phyloP scores from a whole-genome alignment of 2,329 filamentous ascomycete species.

The Fusarium napiforme region DNA sequence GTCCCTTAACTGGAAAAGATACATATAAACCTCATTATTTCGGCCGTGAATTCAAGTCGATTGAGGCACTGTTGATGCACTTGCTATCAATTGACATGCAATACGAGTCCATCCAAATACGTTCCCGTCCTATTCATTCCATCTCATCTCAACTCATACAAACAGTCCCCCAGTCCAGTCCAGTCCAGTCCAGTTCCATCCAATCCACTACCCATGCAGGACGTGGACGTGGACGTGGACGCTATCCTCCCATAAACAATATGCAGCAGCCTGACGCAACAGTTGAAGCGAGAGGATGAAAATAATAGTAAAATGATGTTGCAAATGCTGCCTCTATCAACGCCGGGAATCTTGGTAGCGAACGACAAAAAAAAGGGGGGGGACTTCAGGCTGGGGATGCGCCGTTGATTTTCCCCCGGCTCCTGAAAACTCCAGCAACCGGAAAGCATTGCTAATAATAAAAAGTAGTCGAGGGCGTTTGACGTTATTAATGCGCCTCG shows the following conservation, averaged over 20 bases:
- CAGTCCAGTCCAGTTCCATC: not conserved
- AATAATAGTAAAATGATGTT: slow-evolving; percentile 20
- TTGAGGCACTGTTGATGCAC: slow-evolving; percentile 19
- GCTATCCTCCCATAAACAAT: slow-evolving; percentile 17
- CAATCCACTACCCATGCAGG: slow-evolving; percentile 13
- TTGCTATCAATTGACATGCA: slow-evolving; percentile 30
- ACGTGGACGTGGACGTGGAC: slow-evolving; percentile 5
- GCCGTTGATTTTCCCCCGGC: not conserved
- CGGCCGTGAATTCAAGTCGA: slow-evolving; percentile 20
- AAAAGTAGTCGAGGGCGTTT: slow-evolving; percentile 7
- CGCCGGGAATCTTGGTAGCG: slow-evolving; percentile 40
- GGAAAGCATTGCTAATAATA: slow-evolving; percentile 4
- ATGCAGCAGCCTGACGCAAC: slow-evolving; percentile 22
- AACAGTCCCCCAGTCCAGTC: not conserved
- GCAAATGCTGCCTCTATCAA: slow-evolving; percentile 41
- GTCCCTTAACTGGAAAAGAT: slow-evolving; percentile 25
- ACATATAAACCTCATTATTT: slow-evolving; percentile 30
- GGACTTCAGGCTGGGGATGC: not conserved
- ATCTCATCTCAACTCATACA: slow-evolving; percentile 8
- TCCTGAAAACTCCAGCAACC: slow-evolving; percentile 25
- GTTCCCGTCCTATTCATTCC: slow-evolving; percentile 12
- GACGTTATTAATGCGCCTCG: slow-evolving; percentile 20
- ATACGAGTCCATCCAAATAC: slow-evolving; percentile 17
- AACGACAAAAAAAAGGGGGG: slow-evolving; percentile 27
- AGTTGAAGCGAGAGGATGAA: slow-evolving; percentile 27